Base-by-base conservation (phyloP, 2,329 filamentous ascomycete species). In the Trichothecium roseum region DNA sequence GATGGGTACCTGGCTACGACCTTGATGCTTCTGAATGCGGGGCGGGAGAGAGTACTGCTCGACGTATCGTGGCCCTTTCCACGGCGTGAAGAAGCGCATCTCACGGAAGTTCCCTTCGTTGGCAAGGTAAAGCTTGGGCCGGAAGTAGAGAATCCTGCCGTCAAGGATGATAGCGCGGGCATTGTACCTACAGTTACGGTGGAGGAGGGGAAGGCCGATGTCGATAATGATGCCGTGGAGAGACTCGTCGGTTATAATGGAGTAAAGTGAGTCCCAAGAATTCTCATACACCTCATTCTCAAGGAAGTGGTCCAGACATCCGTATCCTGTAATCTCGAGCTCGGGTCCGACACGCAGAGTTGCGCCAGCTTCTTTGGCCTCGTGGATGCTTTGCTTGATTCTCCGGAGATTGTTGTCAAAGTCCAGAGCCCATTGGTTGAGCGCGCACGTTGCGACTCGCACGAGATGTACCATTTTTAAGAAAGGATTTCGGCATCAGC, bases 341-440 rank as follows among this genome's bases (percentile, higher is more conserved):
- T 64, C 74, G 2, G 68, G 74, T 4, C 74, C 73, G 3, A 72
- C 67, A 35, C 78, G 66, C n/a, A 83, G 55, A 8, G 64, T 70
- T n/a, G 78, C 78, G 18, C 75, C 73, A 3, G 64, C 63, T 32
- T 59, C 60, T 53, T 82, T 83, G 14, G 79, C 76, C 18, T 57
- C 45, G 26, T 57, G 62, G 45, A 83, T 77, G 37, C 71, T 76
- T 51, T 80, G 64, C 14, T 78, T 66, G 42, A 84, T 82, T 14
- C 80, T 64, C 33, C 68, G 63, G 2, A 64, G 55, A 48, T 84
- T 84, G 27, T 77, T 78, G 20, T 6, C 20, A 24, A 24, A 24
- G 20, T 24, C 20, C 20, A 24, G 10, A 10, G 6, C 10, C 20
- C 20, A 24, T 24, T 24, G 20, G 10, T 24, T 24, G 10, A 24